Evolutionary conservation across 2,329 filamentous ascomycete genomes (phyloP).

Genomic region (Cordyceps militaris): DNA sequence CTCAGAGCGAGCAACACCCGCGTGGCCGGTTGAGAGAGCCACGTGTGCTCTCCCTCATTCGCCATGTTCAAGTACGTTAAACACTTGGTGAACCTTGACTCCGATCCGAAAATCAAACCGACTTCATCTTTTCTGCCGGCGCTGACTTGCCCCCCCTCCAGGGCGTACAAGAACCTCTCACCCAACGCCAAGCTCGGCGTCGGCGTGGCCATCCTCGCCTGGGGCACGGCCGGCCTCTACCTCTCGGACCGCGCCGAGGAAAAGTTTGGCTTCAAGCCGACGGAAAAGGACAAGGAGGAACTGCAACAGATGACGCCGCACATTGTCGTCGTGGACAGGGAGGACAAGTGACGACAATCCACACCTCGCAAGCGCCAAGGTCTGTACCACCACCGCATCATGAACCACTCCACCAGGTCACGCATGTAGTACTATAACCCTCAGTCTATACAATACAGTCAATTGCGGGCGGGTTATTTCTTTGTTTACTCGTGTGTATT

Average conservation of each 20-base stretch:
- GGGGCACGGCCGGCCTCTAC: slow-evolving; percentile 68
- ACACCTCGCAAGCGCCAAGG: too few relatives aligned
- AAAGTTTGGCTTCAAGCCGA: slow-evolving; percentile 63
- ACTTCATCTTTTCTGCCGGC: neutral
- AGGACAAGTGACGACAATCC: neutral
- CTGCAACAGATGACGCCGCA: slow-evolving; percentile 56
- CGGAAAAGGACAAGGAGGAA: slow-evolving; percentile 63
- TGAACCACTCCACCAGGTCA: neutral
- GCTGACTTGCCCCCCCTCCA: slow-evolving; percentile 24
- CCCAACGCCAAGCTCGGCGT: slow-evolving; percentile 64
- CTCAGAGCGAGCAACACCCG: too few relatives aligned
- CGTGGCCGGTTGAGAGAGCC: neutral
- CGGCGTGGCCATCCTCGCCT: slow-evolving; percentile 68
- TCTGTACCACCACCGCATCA: neutral
- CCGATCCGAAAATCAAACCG: neutral
- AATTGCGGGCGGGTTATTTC: neutral
- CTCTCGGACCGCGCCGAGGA: slow-evolving; percentile 67
- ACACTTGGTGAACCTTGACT: too few relatives aligned
- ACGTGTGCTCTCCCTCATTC: too few relatives aligned
- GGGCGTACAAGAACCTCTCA: slow-evolving; percentile 64
- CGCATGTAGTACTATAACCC: neutral
- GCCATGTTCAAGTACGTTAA: neutral
- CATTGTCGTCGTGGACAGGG: slow-evolving; percentile 51
- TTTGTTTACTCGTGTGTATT: slow-evolving; percentile 2
- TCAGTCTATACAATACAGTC: neutral